Percentiles rank a stretch among this genome's conserved stretches.
These are phyloP conservation scores for Marasmius fiardii DNA, from an alignment of 1,284 basidiomycete species.

Conservation along the genomic window DNA sequence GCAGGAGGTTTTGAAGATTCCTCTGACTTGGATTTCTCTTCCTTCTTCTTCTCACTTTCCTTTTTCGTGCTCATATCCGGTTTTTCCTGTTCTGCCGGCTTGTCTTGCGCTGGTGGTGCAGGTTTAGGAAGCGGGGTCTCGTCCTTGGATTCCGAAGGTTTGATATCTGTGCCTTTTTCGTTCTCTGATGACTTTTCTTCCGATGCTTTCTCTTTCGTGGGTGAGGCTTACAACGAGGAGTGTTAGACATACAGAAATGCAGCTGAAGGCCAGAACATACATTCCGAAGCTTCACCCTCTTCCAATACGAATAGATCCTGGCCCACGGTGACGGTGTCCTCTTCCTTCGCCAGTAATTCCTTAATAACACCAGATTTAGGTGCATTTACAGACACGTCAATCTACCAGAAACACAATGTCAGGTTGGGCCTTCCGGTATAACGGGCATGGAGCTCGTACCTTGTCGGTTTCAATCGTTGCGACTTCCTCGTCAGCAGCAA, in stretches of 20 bases:
- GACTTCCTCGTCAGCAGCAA: slow-evolving; percentile 92
- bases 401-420: slow-evolving; percentile 45
- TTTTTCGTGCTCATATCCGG: neutral
- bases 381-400: slow-evolving; percentile 97
- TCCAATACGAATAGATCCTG: slow-evolving; percentile 95
- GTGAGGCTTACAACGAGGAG: slow-evolving; percentile 21
- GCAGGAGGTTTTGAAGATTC: slow-evolving; percentile 30
- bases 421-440: neutral
- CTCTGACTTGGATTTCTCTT: neutral
- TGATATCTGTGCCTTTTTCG: slow-evolving; percentile 26
- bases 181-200: slow-evolving; percentile 22
- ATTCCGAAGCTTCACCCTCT: slow-evolving; percentile 68
- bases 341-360: slow-evolving; percentile 86
- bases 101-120: slow-evolving; percentile 30
- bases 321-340: slow-evolving; percentile 93
- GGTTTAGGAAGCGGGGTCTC: slow-evolving; percentile 42
- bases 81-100: slow-evolving; percentile 17
- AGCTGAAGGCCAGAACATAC: slow-evolving; percentile 28
- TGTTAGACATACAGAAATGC: neutral
- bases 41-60: neutral
- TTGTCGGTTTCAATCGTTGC: slow-evolving; percentile 99
- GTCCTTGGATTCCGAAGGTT: slow-evolving; percentile 50
- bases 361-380: slow-evolving; percentile 87
- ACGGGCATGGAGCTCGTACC: slow-evolving; percentile 39
- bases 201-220: slow-evolving; percentile 32